A percentile compares a stretch with the other conserved stretches of the same genome.
Evolutionary conservation across 352 stramenopile species (phyloP).

Genomic region (Globisporangium parvum): DNA sequence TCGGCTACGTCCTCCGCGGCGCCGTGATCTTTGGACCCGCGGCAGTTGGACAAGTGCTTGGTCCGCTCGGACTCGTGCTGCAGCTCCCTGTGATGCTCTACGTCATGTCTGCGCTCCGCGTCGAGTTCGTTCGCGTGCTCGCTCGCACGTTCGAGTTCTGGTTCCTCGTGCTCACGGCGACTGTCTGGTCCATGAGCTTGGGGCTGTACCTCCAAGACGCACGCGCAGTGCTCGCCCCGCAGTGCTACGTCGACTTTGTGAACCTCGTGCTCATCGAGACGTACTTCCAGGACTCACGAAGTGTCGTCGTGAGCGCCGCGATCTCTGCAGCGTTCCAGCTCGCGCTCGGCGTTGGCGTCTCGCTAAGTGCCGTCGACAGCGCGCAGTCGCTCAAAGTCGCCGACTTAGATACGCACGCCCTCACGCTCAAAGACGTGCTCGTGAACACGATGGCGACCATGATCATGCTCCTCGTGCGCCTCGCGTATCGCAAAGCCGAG

Average conservation of each 20-base stretch:
- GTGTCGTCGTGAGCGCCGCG: not conserved
- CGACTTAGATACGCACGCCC: not conserved
- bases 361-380: not conserved
- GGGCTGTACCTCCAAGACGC: constrained; percentile 6
- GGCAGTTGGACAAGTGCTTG: not conserved
- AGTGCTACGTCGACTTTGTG: constrained; percentile 12
- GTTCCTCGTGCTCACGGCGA: constrained; percentile 4
- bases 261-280: constrained; percentile 14
- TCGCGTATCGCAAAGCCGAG: constrained; percentile 8
- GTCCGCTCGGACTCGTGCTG: constrained; percentile 3
- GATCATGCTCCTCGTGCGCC: constrained; percentile 7
- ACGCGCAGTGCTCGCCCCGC: constrained; percentile 2
- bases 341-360: constrained; percentile 2
- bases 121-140: constrained; percentile 10
- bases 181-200: constrained; percentile 6
- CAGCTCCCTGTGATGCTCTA: constrained; percentile 6
- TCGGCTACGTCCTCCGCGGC: constrained; percentile 4
- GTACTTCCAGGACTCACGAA: constrained; percentile 11
- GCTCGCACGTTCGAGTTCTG: constrained; percentile 12
- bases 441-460: constrained; percentile 15
- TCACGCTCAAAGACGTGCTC: constrained; percentile 11
- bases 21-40: constrained; percentile 3
- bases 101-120: constrained; percentile 9
- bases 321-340: constrained; percentile 3
- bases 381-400: not conserved